Conservation (phyloP, 2,329 filamentous ascomycete genomes). For the Scedosporium aurantiacum region DNA sequence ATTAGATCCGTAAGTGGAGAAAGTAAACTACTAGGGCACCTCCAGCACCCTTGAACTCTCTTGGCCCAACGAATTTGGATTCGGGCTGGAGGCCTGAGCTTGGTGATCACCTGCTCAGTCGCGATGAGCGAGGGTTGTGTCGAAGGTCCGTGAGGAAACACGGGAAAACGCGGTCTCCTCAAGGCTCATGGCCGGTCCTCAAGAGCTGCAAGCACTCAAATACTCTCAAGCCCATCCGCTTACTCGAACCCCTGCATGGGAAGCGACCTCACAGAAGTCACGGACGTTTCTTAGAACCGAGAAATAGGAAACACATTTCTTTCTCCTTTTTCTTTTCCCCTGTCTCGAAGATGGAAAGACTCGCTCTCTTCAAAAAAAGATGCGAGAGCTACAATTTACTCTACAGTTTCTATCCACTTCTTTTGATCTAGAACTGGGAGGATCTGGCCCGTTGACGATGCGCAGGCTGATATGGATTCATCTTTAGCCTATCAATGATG, state of each 20-base stretch:
- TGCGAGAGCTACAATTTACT: neutral
- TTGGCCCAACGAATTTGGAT: neutral
- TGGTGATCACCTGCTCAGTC: neutral
- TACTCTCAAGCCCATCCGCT: neutral
- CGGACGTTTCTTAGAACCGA: neutral
- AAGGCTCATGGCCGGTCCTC: too few relatives aligned
- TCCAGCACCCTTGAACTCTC: neutral
- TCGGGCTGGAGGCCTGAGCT: neutral
- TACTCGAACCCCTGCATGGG: neutral
- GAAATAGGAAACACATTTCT: neutral
- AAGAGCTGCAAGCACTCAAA: neutral
- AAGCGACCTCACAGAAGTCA: neutral
- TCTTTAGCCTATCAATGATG: conserved; percentile 4
- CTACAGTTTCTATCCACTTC: too few relatives aligned
- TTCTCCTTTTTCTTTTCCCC: neutral
- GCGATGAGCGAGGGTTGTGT: neutral
- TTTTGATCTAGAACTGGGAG: neutral
- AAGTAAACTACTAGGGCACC: too few relatives aligned
- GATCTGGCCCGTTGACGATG: neutral
- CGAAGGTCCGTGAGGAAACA: neutral
- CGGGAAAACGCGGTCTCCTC: neutral
- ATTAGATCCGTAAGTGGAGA: too few relatives aligned
- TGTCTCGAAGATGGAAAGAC: neutral
- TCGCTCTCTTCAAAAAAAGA: neutral
- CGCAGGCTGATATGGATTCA: neutral